Conservation (phyloP, 495 filamentous ascomycete genomes). For the Ascodesmis nigricans region DNA sequence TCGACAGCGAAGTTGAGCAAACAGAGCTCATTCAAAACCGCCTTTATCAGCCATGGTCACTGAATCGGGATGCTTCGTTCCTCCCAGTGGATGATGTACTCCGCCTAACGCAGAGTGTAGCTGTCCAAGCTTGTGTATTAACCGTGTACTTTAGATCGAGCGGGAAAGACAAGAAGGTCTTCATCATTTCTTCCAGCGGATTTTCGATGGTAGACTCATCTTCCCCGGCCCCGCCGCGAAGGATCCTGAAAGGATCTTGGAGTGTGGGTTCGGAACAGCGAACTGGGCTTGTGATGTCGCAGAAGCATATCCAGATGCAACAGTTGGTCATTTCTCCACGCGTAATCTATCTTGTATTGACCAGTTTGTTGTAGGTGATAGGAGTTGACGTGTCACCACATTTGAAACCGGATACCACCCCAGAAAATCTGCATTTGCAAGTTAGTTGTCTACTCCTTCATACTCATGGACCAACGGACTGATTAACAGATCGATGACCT, state of each 20-base stretch:
- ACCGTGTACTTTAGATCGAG: constrained; percentile 56
- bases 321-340: constrained; percentile 29
- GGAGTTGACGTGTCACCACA: constrained; percentile 63
- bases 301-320: constrained; percentile 50
- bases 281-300: constrained; percentile 39
- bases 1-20: no score
- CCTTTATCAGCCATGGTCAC: constrained; percentile 54
- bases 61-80: constrained; percentile 53
- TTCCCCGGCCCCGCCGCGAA: constrained; percentile 49
- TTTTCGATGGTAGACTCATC: constrained; percentile 57
- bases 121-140: constrained; percentile 11
- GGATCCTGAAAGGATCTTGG: constrained; percentile 43
- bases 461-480: background rate
- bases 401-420: constrained; percentile 35
- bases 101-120: constrained; percentile 13
- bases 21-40: no score
- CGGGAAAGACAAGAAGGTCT: constrained; percentile 49
- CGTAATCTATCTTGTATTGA: constrained; percentile 6
- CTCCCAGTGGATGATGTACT: constrained; percentile 67
- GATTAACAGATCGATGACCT: constrained; percentile 46
- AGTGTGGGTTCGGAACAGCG: constrained; percentile 52
- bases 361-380: constrained; percentile 36
- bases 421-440: constrained; percentile 20
- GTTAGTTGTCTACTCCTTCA: no score
- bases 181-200: constrained; percentile 43